A percentile compares a stretch with the other conserved stretches of the same genome.
Conservation (phyloP, 805 yeast genomes). For the Jamesozyma lodderae region DNA sequence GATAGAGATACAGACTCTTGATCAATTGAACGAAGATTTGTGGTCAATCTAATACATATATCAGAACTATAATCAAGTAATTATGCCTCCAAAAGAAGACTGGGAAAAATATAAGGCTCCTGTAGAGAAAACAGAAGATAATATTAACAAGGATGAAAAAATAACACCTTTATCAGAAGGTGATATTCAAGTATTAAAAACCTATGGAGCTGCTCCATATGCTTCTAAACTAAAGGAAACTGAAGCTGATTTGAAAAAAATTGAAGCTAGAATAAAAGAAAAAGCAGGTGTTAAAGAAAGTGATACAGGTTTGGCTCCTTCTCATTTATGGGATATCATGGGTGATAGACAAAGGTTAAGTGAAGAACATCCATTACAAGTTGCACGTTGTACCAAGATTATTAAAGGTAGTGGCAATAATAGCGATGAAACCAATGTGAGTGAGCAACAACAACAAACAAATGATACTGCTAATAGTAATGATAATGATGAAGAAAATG, state of each 20-base stretch:
- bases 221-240: conserved; percentile 69
- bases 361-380: conserved; percentile 94
- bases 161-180: conserved; percentile 87
- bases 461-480: conserved; percentile 13
- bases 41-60: too few species aligned
- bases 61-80: too few species aligned
- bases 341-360: conserved; percentile 91
- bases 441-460: conserved; percentile 8
- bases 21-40: too few species aligned
- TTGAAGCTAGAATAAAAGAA: conserved; percentile 84
- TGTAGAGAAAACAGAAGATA: conserved; percentile 55
- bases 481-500: conserved; percentile 43
- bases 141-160: conserved; percentile 53
- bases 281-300: conserved; percentile 90
- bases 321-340: conserved; percentile 93
- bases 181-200: conserved; percentile 92
- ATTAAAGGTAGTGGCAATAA: conserved; percentile 55
- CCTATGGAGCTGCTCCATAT: conserved; percentile 97
- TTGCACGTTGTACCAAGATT: conserved; percentile 96
- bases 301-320: conserved; percentile 96
- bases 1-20: too few species aligned
- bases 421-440: conserved; percentile 27
- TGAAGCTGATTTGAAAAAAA: conserved; percentile 76
- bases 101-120: conserved; percentile 97
- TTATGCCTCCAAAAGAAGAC: conserved; percentile 93